These are phyloP conservation scores for Starmera pachycereana DNA, from an alignment of 805 yeast genomes.

Conservation along the genomic window DNA sequence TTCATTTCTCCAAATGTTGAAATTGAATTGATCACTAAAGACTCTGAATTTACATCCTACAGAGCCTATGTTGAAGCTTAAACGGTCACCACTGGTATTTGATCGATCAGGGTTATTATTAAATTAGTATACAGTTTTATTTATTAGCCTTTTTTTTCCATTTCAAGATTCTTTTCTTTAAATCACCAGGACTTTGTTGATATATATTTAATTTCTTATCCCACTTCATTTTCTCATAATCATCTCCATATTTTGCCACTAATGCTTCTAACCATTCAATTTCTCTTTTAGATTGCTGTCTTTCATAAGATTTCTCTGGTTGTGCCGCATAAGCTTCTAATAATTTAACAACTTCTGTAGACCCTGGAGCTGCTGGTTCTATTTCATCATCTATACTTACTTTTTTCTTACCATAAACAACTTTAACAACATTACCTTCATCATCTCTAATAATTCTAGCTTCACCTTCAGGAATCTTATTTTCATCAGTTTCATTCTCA, in stretches of 20 bases:
- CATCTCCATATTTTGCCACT: conserved; percentile 74
- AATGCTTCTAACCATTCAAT: conserved; percentile 56
- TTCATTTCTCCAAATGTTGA: conserved; percentile 74
- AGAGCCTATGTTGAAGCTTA: conserved; percentile 82
- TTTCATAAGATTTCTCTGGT: conserved; percentile 32
- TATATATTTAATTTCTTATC: conserved; percentile 74
- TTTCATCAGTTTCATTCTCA: conserved; percentile 27
- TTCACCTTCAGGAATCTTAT: conserved; percentile 64
- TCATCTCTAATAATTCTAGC: conserved; percentile 68
- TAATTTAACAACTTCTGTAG: conserved; percentile 54
- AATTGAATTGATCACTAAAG: conserved; percentile 45
- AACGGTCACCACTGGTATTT: background rate
- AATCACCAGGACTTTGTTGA: conserved; percentile 81
- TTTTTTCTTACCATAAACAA: conserved; percentile 62
- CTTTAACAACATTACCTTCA: conserved; percentile 52
- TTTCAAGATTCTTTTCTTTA: conserved; percentile 57
- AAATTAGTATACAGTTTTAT: conserved; percentile 4
- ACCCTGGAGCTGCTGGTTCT: conserved; percentile 17
- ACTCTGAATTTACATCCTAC: conserved; percentile 61
- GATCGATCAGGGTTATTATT: background rate
- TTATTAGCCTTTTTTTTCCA: conserved; percentile 49
- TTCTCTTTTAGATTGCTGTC: conserved; percentile 64
- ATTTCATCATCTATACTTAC: conserved; percentile 19
- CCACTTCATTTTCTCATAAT: conserved; percentile 85
- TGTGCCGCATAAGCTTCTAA: conserved; percentile 51